Base-by-base conservation (phyloP, 164 flowering plant genomes). In the Stephania yunnanensis region DNA sequence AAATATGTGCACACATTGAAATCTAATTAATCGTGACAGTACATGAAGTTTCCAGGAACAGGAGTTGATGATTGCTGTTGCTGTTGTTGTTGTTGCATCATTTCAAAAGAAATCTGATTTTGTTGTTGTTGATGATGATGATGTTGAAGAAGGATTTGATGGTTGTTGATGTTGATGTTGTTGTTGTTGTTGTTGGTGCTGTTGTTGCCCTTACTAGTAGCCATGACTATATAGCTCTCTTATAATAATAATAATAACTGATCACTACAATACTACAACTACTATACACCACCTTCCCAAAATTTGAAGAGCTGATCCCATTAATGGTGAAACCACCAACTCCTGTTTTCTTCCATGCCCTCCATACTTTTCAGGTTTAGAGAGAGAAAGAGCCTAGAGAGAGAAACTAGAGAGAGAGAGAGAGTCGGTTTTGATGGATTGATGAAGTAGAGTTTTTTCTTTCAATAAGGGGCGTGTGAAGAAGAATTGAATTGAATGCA, bases 1-100 rank as follows among this genome's bases (percentile, higher is more conserved):
- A 2, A 36, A 36, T 36, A 36, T 36, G 1, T 36, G 42, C 4
- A 36, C 42, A 69, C 66, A 29, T 13, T 66, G 19, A 50, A 77
- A 74, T 53, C 64, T 58, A 72, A 74, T 71, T 42, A 10, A 15
- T 71, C 10, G 17, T 15, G n/a, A 7, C 11, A 69, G 75, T 89
- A 93, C 97, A 91, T 88, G 94, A 85, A 87, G 77, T 82, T 85
- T 64, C 76, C 83, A 50, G 84, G 88, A 58, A 79, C 61, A 29
- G 83, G 75, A 67, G 91, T 83, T 5, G 90, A 81, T 73, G 92
- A 73, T 25, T 58, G 65, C 65, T 58, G 65, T 20, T 36, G 42
- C 42, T 36, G 42, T 36, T 36, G 42, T 36, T 25, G 25, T 25
- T 58, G 65, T 7, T 87, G 92, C 87, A 89, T 89, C 87, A 88